These are phyloP conservation scores for Fraxinus ornus DNA, from an alignment of 305 asterid species.

Conservation along the genomic window DNA sequence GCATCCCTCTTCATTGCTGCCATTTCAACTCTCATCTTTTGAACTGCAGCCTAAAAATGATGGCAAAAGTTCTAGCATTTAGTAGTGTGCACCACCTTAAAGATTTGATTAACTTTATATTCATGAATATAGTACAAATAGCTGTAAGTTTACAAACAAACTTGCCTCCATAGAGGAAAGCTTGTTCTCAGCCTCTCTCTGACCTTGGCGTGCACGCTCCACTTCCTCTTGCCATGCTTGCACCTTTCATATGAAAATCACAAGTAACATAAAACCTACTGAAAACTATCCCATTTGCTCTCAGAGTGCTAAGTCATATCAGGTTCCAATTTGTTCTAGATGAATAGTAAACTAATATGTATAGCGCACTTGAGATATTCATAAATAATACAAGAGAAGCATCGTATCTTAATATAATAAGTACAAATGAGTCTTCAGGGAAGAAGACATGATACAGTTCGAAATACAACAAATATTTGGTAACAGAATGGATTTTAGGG, in stretches of 20 bases:
- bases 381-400: constrained; percentile 1
- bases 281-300: not conserved
- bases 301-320: constrained; percentile 18
- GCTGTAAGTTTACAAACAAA: constrained; percentile 23
- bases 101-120: constrained; percentile 17
- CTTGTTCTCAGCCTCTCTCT: constrained; percentile 96
- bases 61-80: constrained; percentile 7
- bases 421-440: not conserved
- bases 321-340: constrained; percentile 8
- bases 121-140: not conserved
- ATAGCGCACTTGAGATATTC: not conserved
- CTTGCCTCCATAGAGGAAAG: constrained; percentile 96
- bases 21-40: constrained; percentile 96
- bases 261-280: constrained; percentile 28
- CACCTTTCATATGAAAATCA: constrained; percentile 48
- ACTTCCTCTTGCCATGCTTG: constrained; percentile 99
- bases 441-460: not conserved
- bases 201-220: constrained; percentile 95
- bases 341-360: not conserved
- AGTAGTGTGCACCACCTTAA: constrained; percentile 16
- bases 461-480: constrained; percentile 1
- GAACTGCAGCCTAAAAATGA: constrained; percentile 80
- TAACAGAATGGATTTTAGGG: not conserved
- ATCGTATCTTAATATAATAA: not conserved
- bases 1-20: constrained; percentile 99